These are phyloP conservation scores for Arachis hypogaea DNA, from an alignment of 306 rosid species.

Conservation along the genomic window DNA sequence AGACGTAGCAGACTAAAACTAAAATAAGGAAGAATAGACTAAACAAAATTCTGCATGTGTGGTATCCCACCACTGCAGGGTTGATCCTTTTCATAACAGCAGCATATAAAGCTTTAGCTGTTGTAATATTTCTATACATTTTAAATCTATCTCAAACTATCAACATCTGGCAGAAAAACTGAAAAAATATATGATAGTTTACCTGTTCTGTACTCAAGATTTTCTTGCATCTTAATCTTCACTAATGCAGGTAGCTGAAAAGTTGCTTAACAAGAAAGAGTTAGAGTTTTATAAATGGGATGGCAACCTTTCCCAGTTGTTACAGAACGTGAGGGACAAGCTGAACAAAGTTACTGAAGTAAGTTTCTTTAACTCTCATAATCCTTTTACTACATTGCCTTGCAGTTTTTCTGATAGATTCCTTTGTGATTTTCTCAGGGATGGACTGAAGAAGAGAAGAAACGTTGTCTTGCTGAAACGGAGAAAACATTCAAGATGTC, in stretches of 20 bases:
- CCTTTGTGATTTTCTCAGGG: constrained; percentile 48
- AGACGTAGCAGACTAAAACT: no score
- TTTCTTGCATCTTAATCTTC: background rate
- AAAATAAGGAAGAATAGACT: no score
- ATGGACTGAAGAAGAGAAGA: constrained; percentile 94
- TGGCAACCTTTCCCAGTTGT: constrained; percentile 71
- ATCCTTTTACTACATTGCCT: constrained; percentile 6
- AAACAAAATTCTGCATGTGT: no score
- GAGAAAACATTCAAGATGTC: constrained; percentile 88
- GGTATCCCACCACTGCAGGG: no score
- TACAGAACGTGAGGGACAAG: constrained; percentile 91
- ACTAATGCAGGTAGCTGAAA: constrained; percentile 63
- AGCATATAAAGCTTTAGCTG: no score
- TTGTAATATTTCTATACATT: no score
- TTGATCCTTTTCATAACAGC: no score
- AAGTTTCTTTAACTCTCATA: constrained; percentile 32
- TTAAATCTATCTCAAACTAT: no score
- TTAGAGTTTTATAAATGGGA: constrained; percentile 97
- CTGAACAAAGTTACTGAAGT: constrained; percentile 91
- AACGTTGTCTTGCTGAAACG: constrained; percentile 92
- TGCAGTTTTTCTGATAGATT: constrained; percentile 5
- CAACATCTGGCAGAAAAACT: background rate
- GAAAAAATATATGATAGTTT: background rate
- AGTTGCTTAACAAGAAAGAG: constrained; percentile 69
- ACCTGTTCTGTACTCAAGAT: background rate